These are phyloP conservation scores for Paramyrothecium sp. DNA, from an alignment of 2,329 filamentous ascomycete species.

Conservation along the genomic window DNA sequence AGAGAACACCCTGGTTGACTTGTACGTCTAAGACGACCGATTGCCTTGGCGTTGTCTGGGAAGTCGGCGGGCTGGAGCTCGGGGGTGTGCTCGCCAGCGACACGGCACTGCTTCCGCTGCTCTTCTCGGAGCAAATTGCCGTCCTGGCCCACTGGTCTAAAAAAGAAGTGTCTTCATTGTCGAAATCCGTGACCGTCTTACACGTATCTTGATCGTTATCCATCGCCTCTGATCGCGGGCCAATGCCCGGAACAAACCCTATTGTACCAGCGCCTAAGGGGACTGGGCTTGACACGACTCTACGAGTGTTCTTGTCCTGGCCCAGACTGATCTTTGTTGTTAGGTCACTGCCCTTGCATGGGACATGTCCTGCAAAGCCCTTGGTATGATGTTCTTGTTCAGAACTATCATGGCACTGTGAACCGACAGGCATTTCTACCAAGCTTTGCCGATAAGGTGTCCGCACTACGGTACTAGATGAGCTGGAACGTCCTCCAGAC, in stretches of 20 bases:
- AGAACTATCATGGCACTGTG: too few species aligned
- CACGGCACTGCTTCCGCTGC: neutral
- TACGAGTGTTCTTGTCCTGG: too few species aligned
- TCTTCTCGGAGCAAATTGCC: neutral
- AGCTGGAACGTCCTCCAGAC: constrained; percentile 15
- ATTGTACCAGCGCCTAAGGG: too few species aligned
- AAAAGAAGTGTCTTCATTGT: constrained; percentile 11
- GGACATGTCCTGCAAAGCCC: too few species aligned
- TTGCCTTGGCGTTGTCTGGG: neutral
- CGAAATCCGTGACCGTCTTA: too few species aligned
- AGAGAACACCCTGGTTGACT: neutral
- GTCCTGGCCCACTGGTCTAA: constrained; percentile 7
- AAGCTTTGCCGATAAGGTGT: constrained; percentile 25
- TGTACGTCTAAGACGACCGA: neutral
- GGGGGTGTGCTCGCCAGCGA: neutral
- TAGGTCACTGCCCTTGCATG: too few species aligned
- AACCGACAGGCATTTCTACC: constrained; percentile 13
- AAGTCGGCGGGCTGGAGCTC: neutral
- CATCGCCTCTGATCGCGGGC: too few species aligned
- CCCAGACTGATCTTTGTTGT: too few species aligned
- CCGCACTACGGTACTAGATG: constrained; percentile 36
- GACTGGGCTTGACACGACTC: too few species aligned
- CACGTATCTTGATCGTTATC: too few species aligned
- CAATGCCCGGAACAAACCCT: too few species aligned
- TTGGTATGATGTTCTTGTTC: too few species aligned